These are phyloP conservation scores for Ophiocordyceps camponoti-leonardi DNA, from an alignment of 2,329 filamentous ascomycete species.

Conservation along the genomic window DNA sequence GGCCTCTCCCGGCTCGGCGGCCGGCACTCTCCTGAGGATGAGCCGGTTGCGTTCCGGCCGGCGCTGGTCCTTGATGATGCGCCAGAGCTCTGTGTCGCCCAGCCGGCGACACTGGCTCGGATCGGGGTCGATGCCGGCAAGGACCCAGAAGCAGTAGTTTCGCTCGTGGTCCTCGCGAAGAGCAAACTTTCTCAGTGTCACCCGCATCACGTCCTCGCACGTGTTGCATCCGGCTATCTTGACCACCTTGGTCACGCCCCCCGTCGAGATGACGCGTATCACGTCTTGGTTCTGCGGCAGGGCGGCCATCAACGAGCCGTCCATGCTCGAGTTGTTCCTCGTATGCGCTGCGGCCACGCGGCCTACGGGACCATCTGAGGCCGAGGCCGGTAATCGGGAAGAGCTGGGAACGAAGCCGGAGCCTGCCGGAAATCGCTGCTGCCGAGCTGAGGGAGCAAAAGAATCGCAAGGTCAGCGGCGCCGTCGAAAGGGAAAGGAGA, in stretches of 20 bases:
- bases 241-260: slow-evolving; percentile 81
- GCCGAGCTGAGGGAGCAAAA: slow-evolving; percentile 25
- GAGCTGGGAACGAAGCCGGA: slow-evolving; percentile 25
- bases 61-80: slow-evolving; percentile 73
- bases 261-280: slow-evolving; percentile 85
- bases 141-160: slow-evolving; percentile 93
- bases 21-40: slow-evolving; percentile 83
- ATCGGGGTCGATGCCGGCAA: slow-evolving; percentile 72
- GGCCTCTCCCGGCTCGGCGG: slow-evolving; percentile 71
- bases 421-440: slow-evolving; percentile 39
- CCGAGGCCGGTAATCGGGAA: slow-evolving; percentile 39
- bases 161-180: slow-evolving; percentile 80
- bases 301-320: slow-evolving; percentile 71
- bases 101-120: slow-evolving; percentile 66
- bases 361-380: slow-evolving; percentile 45
- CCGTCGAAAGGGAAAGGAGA: slow-evolving; percentile 16
- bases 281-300: slow-evolving; percentile 75
- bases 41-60: slow-evolving; percentile 78
- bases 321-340: slow-evolving; percentile 67
- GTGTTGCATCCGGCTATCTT: slow-evolving; percentile 85
- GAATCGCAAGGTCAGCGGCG: slow-evolving; percentile 11
- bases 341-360: slow-evolving; percentile 51
- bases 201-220: slow-evolving; percentile 81
- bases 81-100: slow-evolving; percentile 74
- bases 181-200: slow-evolving; percentile 74